Evolutionary conservation across 2,329 filamentous ascomycete genomes (phyloP).

Genomic region (Zasmidium citrigriseum): DNA sequence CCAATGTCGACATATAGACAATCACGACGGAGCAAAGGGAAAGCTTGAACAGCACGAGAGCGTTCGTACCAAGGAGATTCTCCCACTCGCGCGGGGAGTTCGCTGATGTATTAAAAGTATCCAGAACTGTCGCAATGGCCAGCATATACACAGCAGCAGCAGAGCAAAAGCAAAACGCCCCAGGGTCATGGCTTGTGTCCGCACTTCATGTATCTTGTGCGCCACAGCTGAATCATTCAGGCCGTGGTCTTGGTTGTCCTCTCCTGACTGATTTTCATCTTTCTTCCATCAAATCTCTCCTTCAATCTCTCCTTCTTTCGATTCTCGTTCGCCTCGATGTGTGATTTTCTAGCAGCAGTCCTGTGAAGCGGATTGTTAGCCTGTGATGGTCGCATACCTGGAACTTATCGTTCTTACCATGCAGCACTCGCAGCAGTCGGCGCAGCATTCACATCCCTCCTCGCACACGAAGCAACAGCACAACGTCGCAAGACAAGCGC

Average conservation of each 20-base stretch:
- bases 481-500: conserved; percentile 55
- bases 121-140: conserved; percentile 19
- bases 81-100: background rate
- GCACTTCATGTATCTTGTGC: background rate
- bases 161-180: background rate
- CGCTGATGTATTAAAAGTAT: conserved; percentile 7
- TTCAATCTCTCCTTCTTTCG: background rate
- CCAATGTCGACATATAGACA: background rate
- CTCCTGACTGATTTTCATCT: background rate
- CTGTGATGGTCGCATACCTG: no score
- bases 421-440: conserved; percentile 61
- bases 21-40: background rate
- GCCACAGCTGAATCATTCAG: background rate
- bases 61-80: background rate
- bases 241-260: background rate
- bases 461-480: conserved; percentile 68
- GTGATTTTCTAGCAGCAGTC: conserved; percentile 32
- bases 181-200: background rate
- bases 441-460: conserved; percentile 64
- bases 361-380: no score
- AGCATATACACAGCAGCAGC: conserved; percentile 19
- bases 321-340: background rate
- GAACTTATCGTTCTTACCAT: no score
- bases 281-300: background rate
- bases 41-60: background rate